phyloP scores from a whole-genome alignment of 2,329 filamentous ascomycete species.

The Nectriaceae sp. region DNA sequence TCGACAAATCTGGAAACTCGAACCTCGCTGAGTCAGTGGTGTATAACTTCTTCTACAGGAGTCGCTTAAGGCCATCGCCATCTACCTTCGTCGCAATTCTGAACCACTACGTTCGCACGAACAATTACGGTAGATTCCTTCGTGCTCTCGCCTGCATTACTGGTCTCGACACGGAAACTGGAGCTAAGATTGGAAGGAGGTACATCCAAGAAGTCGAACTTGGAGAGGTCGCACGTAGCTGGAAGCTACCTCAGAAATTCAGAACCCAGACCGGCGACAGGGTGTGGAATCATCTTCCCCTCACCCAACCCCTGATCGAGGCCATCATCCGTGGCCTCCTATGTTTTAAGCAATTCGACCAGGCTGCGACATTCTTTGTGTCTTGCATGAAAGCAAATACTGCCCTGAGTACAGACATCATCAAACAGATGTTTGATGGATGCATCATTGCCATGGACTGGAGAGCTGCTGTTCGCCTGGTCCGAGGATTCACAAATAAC shows the following conservation, averaged over 20 bases:
- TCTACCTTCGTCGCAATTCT: constrained; percentile 52
- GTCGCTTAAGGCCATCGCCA: constrained; percentile 47
- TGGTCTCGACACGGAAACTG: constrained; percentile 41
- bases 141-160: constrained; percentile 48
- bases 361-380: constrained; percentile 46
- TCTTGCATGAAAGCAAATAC: constrained; percentile 40
- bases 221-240: constrained; percentile 24
- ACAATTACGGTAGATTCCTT: constrained; percentile 45
- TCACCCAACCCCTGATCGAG: constrained; percentile 44
- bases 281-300: constrained; percentile 41
- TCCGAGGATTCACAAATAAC: constrained; percentile 30
- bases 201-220: constrained; percentile 36
- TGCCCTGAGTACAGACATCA: constrained; percentile 30
- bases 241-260: constrained; percentile 30
- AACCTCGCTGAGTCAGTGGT: constrained; percentile 55
- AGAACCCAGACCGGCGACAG: constrained; percentile 34
- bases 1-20: constrained; percentile 53
- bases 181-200: constrained; percentile 41
- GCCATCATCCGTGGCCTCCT: constrained; percentile 51
- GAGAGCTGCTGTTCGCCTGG: constrained; percentile 34
- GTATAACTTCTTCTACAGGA: constrained; percentile 49
- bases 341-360: constrained; percentile 45
- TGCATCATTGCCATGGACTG: constrained; percentile 45
- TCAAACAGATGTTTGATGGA: constrained; percentile 43
- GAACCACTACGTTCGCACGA: constrained; percentile 48